Evolutionary conservation across 495 filamentous ascomycete species (phyloP).

Genomic region (Penicillium ochrochloron): DNA sequence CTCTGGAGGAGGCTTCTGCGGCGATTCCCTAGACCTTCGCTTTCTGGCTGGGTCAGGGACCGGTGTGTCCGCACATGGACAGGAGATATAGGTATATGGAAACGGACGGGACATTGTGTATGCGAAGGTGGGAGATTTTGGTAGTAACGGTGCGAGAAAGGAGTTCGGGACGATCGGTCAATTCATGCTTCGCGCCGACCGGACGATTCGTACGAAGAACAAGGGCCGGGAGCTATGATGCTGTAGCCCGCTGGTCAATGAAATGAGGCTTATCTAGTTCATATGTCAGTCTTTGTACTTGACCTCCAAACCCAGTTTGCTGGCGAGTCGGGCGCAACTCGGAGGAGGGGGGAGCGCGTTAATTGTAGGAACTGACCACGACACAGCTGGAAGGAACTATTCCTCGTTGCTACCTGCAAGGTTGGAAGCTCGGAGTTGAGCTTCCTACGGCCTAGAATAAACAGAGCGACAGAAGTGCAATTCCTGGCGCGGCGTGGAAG

Average conservation of each 20-base stretch:
- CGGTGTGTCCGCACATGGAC: slow-evolving; percentile 76
- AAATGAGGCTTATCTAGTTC: neutral
- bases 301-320: neutral
- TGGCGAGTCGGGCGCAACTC: slow-evolving; percentile 5
- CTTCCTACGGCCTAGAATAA: neutral
- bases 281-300: neutral
- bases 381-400: neutral
- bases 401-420: neutral
- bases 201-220: neutral
- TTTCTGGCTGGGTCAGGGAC: slow-evolving; percentile 44
- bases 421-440: neutral
- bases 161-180: slow-evolving; percentile 15
- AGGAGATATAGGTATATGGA: slow-evolving; percentile 91
- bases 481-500: slow-evolving; percentile 18
- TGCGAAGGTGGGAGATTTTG: neutral
- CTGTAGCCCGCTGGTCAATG: neutral
- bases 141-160: slow-evolving; percentile 1
- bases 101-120: slow-evolving; percentile 70
- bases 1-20: slow-evolving; percentile 46
- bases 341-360: slow-evolving; percentile 10
- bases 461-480: slow-evolving; percentile 6
- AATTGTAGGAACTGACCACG: slow-evolving; percentile 16
- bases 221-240: neutral
- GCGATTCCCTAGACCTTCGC: slow-evolving; percentile 46
- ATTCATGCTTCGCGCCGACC: slow-evolving; percentile 28